Percentiles rank a stretch among this genome's conserved stretches.
phyloP scores from a whole-genome alignment of 805 yeast species.

The Blastobotrys americana region DNA sequence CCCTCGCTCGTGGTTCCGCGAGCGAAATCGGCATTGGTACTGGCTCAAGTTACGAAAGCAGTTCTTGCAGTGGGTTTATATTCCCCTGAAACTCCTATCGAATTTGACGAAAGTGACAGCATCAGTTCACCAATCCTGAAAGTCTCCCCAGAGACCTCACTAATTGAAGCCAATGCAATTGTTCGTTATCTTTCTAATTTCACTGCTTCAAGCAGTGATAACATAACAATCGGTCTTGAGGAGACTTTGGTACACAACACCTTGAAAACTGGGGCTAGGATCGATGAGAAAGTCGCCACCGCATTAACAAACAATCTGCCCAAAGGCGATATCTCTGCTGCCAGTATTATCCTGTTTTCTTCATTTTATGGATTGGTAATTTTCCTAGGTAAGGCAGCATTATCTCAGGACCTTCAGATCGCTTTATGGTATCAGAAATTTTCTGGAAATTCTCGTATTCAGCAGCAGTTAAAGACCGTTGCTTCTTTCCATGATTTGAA shows the following conservation, averaged over 20 bases:
- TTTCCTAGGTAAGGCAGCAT: conserved; percentile 28
- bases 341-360: conserved; percentile 40
- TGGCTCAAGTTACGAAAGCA: conserved; percentile 40
- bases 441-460: conserved; percentile 23
- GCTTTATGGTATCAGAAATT: conserved; percentile 30
- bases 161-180: conserved; percentile 44
- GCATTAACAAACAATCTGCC: conserved; percentile 22
- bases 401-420: conserved; percentile 26
- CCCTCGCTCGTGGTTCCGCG: conserved; percentile 8
- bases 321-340: conserved; percentile 29
- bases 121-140: neutral
- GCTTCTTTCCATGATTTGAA: neutral
- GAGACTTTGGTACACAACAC: conserved; percentile 33
- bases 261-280: conserved; percentile 27
- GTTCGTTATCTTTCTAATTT: conserved; percentile 37
- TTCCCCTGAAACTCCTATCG: conserved; percentile 11
- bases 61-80: conserved; percentile 32
- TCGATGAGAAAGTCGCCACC: conserved; percentile 18
- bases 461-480: conserved; percentile 19
- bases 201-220: conserved; percentile 17
- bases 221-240: conserved; percentile 32
- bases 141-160: conserved; percentile 1
- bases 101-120: conserved; percentile 14
- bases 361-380: conserved; percentile 36
- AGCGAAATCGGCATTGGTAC: conserved; percentile 19